Evolutionary conservation across 2,329 filamentous ascomycete species (phyloP), one percentile per base, ranked within the genome.

Genomic region (Diaporthe nobilis): DNA sequence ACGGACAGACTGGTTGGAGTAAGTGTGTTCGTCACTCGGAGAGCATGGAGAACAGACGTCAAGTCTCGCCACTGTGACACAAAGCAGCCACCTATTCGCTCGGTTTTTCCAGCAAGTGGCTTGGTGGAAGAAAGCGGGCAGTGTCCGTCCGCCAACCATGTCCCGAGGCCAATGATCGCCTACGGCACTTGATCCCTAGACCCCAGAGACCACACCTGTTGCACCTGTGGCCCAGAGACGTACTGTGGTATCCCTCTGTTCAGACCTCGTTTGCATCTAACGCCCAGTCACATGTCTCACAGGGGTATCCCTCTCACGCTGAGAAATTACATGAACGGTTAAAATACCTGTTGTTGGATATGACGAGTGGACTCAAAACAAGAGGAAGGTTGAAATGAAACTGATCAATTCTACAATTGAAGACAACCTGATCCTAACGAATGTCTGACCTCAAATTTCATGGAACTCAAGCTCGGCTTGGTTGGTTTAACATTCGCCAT

Each of bases 121-220:
- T 70, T 70, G 65, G 65, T 70, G 49, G 47, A 70, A 70, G 65
- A 55, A 70, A 55, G 34, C 22, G 15, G 65, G 65, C n/a, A 42
- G 22, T 4, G 34, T 22, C 12, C 34, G 28, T 70, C 65, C 65
- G 65, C 65, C 65, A 42, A 70, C 65, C 49, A 12, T 15, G 22
- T 22, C 15, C n/a, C 28, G 9, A n/a, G 4, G 31, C 65, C 34
- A 42, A 9, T 42, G 13, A 61, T 31, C 65, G 28, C 17, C 9
- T 28, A n/a, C 22, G 22, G 47, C 47, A 39, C n/a, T 55, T 39
- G 20, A 25, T 51, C 20, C 22, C 65, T 12, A 51, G 65, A 42
- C 13, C 47, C 7, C 4, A 39, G 42, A 28, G 47, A 20, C 44
- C 28, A 51, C 28, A 4, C 34, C 34, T 15, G 13, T 13, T 20